Base-by-base conservation (phyloP, 2,329 filamentous ascomycete species). In the Cladosporium velox region DNA sequence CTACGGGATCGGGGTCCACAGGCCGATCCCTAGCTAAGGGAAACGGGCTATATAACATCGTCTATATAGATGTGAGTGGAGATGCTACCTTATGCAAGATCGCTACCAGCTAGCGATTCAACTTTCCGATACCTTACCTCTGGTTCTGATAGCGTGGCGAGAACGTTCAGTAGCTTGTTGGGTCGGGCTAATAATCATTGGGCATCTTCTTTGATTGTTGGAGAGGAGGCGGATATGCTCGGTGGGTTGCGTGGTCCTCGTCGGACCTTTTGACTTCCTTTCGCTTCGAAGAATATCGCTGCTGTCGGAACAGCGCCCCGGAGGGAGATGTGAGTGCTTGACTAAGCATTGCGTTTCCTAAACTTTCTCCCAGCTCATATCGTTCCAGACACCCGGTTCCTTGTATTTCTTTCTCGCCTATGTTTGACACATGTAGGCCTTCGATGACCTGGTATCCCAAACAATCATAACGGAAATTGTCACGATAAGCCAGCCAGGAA, bases 211-310 rank as follows among this genome's bases (percentile, higher is more conserved):
- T 54, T 30, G 26, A 5, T 30, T 28, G 28, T 34, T 12, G 18
- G 51, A 54, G 51, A 28, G 24, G 14, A 32, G 52, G 52, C 52
- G 52, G 52, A 55, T 7, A 34, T 55, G 52, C 52, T 55, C 52
- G 52, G 52, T n/a, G 28, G 4, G 2, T 15, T 32, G 51, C 15
- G 11, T 54, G 18, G 7, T 18, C 15, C 51, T 18, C 51, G 8
- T 55, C 18, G 52, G 18, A 10, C 28, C 8, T 21, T 55, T 21
- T 18, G 30, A 21, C 8, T 55, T n/a, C n/a, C 14, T n/a, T 18
- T 55, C 11, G 26, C 4, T 12, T 34, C 15, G 28, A 55, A 7
- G 18, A 55, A 3, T 12, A 21, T 21, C n/a, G 52, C 30, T 32
- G 30, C 32, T 21, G n/a, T 24, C n/a, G n/a, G 8, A 4, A 21